Base-by-base conservation (phyloP, 192 early-diverging fungal species). In the Coemansia sp. region DNA sequence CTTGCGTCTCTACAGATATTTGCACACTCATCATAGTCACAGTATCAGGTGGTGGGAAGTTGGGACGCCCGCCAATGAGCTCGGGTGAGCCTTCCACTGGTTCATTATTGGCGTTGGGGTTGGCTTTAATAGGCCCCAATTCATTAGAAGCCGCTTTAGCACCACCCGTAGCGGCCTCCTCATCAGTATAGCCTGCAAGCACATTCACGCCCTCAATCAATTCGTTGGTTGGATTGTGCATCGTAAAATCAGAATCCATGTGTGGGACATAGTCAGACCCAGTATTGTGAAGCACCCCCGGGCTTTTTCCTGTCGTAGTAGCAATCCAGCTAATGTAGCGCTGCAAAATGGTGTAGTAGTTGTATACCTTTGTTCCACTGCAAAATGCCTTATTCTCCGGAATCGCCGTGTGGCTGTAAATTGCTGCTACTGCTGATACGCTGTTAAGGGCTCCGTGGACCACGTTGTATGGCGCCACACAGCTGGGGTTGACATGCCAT, bases 301-400 rank as follows among this genome's bases (percentile, higher is more conserved):
- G 13, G 21, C 33, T 9, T 12, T 34, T 42, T n/a, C 26, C 47
- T 10, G 36, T 18, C 1, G 42, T 34, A 9, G 28, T 33, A 2
- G 21, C 16, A 12, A 61, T 52, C 74, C 74, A 76, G n/a, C 64
- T 53, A 0, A 76, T n/a, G 23, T 76, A 76, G 61, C 70, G 62
- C 34, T 68, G 74, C 20, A 76, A 18, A 16, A 70, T 10, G 3
- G 50, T 59, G 34, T 76, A 76, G 64, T 76, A 76, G 39, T 64
- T 62, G 35, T 59, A 41, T 6, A 76, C 43, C 6, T 41, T 65
- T 1, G 52, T 38, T 1, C 28, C 23, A 6, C 68, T 61, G 26
- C 74, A 76, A 36, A 66, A 69, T 16, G 64, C 68, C n/a, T 28
- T 21, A 18, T 21, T 34, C 6, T 58, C 50, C n/a, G 61, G 56